Conservation (phyloP, 2,329 filamentous ascomycete species). For the Helotiales sp. region DNA sequence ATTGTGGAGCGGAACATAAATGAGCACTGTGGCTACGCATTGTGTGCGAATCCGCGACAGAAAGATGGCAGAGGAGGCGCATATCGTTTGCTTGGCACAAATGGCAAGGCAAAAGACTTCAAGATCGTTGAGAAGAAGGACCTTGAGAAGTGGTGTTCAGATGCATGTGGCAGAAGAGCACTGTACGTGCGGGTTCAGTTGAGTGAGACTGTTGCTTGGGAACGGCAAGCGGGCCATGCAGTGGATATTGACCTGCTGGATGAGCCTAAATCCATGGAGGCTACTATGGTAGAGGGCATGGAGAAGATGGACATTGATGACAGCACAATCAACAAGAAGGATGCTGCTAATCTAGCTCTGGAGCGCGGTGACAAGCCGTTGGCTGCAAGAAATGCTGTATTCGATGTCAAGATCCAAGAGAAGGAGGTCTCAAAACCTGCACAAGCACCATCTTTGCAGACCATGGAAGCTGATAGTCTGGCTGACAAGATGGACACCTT, state of each 20-base stretch:
- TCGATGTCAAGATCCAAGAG: conserved; percentile 53
- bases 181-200: conserved; percentile 89
- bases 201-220: conserved; percentile 81
- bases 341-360: conserved; percentile 47
- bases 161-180: conserved; percentile 74
- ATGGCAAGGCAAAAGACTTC: conserved; percentile 53
- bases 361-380: conserved; percentile 45
- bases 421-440: conserved; percentile 45
- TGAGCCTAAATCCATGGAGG: conserved; percentile 57
- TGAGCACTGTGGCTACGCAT: conserved; percentile 76
- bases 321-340: conserved; percentile 35
- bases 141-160: conserved; percentile 84
- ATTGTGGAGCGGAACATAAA: conserved; percentile 87
- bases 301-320: conserved; percentile 46
- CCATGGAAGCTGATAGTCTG: conserved; percentile 30
- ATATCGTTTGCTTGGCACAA: conserved; percentile 63
- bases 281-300: conserved; percentile 23
- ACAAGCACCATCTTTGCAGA: conserved; percentile 40
- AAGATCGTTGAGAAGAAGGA: conserved; percentile 70
- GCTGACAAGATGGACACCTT: conserved; percentile 30
- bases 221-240: conserved; percentile 50
- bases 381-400: conserved; percentile 27
- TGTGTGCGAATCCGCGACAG: conserved; percentile 69
- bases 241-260: conserved; percentile 61
- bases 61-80: conserved; percentile 57